Evolutionary conservation across 208 protist genomes (phyloP).

Genomic region (Crithidia brevicula): DNA sequence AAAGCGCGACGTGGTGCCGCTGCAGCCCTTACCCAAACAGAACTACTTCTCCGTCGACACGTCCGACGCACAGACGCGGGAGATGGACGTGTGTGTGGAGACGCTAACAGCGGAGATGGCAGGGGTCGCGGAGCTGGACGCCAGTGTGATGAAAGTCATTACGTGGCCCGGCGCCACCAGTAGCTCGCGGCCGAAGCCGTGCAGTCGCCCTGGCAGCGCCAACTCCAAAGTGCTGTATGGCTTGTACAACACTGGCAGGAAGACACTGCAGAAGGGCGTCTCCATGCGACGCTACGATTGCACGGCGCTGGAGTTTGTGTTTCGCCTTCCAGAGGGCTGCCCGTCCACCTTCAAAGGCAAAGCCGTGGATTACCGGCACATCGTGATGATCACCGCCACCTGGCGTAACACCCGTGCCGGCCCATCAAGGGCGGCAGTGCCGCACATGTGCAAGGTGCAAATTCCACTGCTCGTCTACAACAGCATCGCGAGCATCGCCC

Average conservation of each 20-base stretch:
- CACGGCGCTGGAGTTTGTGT: conserved; percentile 31
- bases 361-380: conserved; percentile 25
- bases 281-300: conserved; percentile 29
- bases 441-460: conserved; percentile 5
- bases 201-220: neutral
- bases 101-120: conserved; percentile 32
- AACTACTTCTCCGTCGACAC: conserved; percentile 51
- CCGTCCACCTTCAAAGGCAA: conserved; percentile 55
- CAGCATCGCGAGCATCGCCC: conserved; percentile 20
- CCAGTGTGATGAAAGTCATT: conserved; percentile 38
- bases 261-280: conserved; percentile 15
- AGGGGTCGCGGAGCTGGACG: conserved; percentile 34
- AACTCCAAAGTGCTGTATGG: conserved; percentile 9
- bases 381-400: conserved; percentile 22
- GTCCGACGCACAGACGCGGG: conserved; percentile 13
- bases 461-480: conserved; percentile 34
- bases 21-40: conserved; percentile 11
- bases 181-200: neutral
- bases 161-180: conserved; percentile 15
- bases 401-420: conserved; percentile 18
- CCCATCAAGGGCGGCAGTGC: neutral
- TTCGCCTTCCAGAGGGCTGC: conserved; percentile 53
- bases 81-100: conserved; percentile 39
- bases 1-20: conserved; percentile 21
- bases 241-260: conserved; percentile 24